phyloP scores from a whole-genome alignment of 805 yeast species.

The Candida golubevii region DNA sequence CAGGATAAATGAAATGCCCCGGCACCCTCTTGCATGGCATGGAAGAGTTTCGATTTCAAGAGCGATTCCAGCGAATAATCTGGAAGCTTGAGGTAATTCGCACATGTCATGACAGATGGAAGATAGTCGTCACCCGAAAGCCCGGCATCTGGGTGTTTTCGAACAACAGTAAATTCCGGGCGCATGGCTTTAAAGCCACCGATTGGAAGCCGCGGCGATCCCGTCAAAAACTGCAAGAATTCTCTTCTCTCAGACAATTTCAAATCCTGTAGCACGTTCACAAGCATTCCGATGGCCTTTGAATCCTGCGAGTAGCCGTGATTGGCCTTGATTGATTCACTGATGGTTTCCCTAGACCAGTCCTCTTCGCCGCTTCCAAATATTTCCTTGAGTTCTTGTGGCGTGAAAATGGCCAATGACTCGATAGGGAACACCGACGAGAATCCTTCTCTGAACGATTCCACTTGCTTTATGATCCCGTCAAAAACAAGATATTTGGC shows the following conservation, averaged over 20 bases:
- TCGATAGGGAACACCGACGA: conserved; percentile 75
- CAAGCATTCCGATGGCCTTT: conserved; percentile 51
- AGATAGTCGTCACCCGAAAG: conserved; percentile 69
- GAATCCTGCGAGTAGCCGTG: conserved; percentile 85
- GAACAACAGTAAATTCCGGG: conserved; percentile 84
- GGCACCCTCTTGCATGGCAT: conserved; percentile 84
- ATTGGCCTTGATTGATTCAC: conserved; percentile 67
- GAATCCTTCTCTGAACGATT: conserved; percentile 74
- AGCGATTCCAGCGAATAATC: conserved; percentile 62
- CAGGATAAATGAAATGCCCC: conserved; percentile 80
- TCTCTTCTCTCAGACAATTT: conserved; percentile 52
- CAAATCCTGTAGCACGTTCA: conserved; percentile 60
- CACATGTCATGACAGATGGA: conserved; percentile 98
- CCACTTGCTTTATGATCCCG: conserved; percentile 64
- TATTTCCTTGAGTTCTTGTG: conserved; percentile 65
- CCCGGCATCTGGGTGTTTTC: conserved; percentile 74
- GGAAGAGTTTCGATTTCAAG: conserved; percentile 53
- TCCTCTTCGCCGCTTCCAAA: conserved; percentile 83
- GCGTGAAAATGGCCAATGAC: conserved; percentile 65
- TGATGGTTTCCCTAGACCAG: conserved; percentile 67
- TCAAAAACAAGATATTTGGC: conserved; percentile 53
- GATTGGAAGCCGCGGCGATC: conserved; percentile 87
- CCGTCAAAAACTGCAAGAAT: conserved; percentile 85
- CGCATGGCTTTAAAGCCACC: conserved; percentile 85
- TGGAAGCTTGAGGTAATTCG: conserved; percentile 87